These are phyloP conservation scores for Colletotrichum scovillei DNA, from an alignment of 2,329 filamentous ascomycete genomes.

Conservation along the genomic window DNA sequence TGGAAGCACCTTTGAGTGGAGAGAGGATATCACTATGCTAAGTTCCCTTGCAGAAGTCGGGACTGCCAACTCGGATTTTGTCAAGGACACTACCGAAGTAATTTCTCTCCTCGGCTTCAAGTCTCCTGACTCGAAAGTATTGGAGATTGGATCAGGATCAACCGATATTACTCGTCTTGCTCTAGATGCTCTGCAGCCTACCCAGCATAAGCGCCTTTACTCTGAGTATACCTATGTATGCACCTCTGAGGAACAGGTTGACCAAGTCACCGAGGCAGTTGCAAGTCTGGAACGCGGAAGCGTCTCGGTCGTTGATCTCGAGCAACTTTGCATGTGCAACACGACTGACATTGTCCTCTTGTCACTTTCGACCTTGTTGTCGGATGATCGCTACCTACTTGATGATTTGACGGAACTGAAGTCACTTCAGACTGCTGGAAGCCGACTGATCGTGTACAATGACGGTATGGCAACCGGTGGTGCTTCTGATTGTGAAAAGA, in stretches of 20 bases:
- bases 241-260: slow-evolving; percentile 8
- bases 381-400: not conserved
- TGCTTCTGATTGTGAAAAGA: not conserved
- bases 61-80: not conserved
- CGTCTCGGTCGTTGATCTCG: slow-evolving; percentile 9
- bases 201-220: slow-evolving; percentile 13
- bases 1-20: slow-evolving; percentile 25
- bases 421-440: not conserved
- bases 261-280: not conserved
- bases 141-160: slow-evolving; percentile 15
- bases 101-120: slow-evolving; percentile 10
- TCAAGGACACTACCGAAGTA: not conserved
- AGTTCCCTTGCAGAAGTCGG: not conserved
- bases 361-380: slow-evolving; percentile 1
- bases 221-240: slow-evolving; percentile 20
- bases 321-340: slow-evolving; percentile 15
- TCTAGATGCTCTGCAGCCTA: slow-evolving; percentile 4
- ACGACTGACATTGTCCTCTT: not conserved
- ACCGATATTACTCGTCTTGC: not conserved
- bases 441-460: not conserved
- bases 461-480: not conserved
- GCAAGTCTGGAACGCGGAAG: not conserved
- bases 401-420: slow-evolving; percentile 15
- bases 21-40: slow-evolving; percentile 3
- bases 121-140: slow-evolving; percentile 3